Conservation (phyloP, 1,284 basidiomycete genomes). For the Meripilus lineatus region DNA sequence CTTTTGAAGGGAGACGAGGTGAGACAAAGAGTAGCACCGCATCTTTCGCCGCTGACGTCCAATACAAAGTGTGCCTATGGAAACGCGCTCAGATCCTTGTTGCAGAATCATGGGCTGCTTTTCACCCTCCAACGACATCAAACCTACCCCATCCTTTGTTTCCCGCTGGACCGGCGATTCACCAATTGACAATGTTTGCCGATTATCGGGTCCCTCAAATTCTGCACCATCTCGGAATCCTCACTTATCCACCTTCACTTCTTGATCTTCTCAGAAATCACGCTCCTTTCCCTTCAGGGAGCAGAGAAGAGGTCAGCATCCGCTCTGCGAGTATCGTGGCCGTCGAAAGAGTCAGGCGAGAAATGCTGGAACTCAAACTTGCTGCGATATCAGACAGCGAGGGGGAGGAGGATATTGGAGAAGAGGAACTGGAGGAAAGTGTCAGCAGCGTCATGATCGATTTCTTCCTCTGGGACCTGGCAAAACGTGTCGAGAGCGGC, state of each 20-base stretch:
- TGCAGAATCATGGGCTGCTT: slow-evolving; percentile 80
- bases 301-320: slow-evolving; percentile 64
- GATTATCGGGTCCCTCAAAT: slow-evolving; percentile 86
- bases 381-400: slow-evolving; percentile 18
- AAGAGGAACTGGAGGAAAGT: slow-evolving; percentile 24
- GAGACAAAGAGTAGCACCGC: too few relatives aligned
- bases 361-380: slow-evolving; percentile 34
- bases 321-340: slow-evolving; percentile 72
- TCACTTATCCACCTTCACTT: slow-evolving; percentile 60
- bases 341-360: slow-evolving; percentile 62
- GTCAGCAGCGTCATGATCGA: slow-evolving; percentile 79
- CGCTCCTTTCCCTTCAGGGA: slow-evolving; percentile 46
- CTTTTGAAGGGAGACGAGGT: slow-evolving; percentile 55
- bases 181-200: slow-evolving; percentile 79
- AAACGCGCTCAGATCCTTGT: slow-evolving; percentile 84
- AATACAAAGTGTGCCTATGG: slow-evolving; percentile 69
- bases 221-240: slow-evolving; percentile 69
- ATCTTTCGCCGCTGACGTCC: too few relatives aligned
- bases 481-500: slow-evolving; percentile 66
- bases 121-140: slow-evolving; percentile 49
- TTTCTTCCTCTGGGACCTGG: slow-evolving; percentile 83
- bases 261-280: slow-evolving; percentile 40
- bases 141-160: slow-evolving; percentile 63
- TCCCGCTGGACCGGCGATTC: slow-evolving; percentile 56
- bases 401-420: slow-evolving; percentile 17